phyloP scores from a whole-genome alignment of 2,329 filamentous ascomycete genomes.

The Colletotrichum theobromicola region DNA sequence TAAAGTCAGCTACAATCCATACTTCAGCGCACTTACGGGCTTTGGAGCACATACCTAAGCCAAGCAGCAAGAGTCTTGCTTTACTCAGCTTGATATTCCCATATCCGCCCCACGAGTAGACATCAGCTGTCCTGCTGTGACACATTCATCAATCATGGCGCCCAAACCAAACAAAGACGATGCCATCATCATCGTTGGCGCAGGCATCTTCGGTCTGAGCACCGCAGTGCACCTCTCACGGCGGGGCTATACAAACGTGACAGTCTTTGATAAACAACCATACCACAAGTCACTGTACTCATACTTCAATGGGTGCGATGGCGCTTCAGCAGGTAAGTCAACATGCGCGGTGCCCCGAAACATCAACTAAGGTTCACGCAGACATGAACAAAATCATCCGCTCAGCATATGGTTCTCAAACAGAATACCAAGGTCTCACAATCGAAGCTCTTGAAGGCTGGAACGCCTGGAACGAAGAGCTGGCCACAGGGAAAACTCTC shows the following conservation, averaged over 20 bases:
- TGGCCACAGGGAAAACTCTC: constrained; percentile 31
- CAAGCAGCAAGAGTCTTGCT: neutral
- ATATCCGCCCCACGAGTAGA: rapidly evolving
- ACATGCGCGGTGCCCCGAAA: neutral
- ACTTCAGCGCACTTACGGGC: neutral
- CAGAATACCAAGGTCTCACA: constrained; percentile 50
- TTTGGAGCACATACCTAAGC: neutral
- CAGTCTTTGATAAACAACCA: constrained; percentile 52
- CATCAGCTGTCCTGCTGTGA: too few species aligned
- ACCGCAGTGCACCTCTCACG: constrained; percentile 32
- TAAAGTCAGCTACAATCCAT: rapidly evolving
- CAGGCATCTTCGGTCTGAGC: constrained; percentile 33
- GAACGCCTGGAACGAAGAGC: constrained; percentile 49
- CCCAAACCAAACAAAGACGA: constrained; percentile 7
- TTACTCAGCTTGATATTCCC: neutral
- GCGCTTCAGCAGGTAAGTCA: constrained; percentile 43
- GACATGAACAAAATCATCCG: constrained; percentile 52
- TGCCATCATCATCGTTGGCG: constrained; percentile 32
- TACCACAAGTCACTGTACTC: constrained; percentile 45
- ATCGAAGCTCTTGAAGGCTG: constrained; percentile 45
- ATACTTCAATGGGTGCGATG: constrained; percentile 44
- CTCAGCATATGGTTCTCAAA: constrained; percentile 45
- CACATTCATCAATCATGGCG: neutral
- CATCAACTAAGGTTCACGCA: neutral
- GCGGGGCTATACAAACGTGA: constrained; percentile 51